Evolutionary conservation across 139 green algal species (phyloP), one percentile per base, ranked within the genome.

Genomic region (Tetratostichococcus sp.): DNA sequence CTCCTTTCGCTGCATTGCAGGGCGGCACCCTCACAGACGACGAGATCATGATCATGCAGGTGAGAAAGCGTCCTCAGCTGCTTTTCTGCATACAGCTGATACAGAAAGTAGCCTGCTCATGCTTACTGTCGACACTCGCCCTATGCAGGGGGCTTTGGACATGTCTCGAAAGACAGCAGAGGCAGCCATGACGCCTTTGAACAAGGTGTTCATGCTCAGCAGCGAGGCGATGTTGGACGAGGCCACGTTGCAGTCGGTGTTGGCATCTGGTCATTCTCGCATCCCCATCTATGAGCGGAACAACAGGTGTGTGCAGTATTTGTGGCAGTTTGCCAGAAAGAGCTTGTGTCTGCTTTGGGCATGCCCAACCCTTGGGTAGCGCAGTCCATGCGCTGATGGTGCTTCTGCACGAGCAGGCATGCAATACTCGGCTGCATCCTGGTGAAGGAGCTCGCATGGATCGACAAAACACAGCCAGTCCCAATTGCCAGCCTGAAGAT

Each of bases 381-480:
- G n/a, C n/a, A n/a, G n/a, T n/a, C n/a, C n/a, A n/a, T n/a, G n/a
- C n/a, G n/a, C n/a, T n/a, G n/a, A n/a, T n/a, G n/a, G n/a, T n/a
- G n/a, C n/a, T n/a, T n/a, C n/a, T n/a, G n/a, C n/a, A 50, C 19
- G 19, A 4, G 26, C 50, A 62, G 50, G 50, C 50, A 31, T 31
- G 71, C 78, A 19, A 82, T 90, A 23, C 67, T 90, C 35, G 93
- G 93, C 42, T 77, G 96, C 19, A 86, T 97, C 70, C 79, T 97
- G n/a, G 90, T 91, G 11, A 97, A 97, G 82, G 91, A 97, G 82
- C 81, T 97, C 32, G 76, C 89, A 4, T 25, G 87, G 70, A 58
- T 89, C n/a, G 80, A 89, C 34, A 75, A 72, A 33, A 2, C 50
- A 22, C 67, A 69, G 21, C 28, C 33, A 5, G 42, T 71, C 6